A percentile compares a stretch with the other conserved stretches of the same genome.
Evolutionary conservation across 805 yeast genomes (phyloP).

Genomic region (Blastobotrys mokoenaii): DNA sequence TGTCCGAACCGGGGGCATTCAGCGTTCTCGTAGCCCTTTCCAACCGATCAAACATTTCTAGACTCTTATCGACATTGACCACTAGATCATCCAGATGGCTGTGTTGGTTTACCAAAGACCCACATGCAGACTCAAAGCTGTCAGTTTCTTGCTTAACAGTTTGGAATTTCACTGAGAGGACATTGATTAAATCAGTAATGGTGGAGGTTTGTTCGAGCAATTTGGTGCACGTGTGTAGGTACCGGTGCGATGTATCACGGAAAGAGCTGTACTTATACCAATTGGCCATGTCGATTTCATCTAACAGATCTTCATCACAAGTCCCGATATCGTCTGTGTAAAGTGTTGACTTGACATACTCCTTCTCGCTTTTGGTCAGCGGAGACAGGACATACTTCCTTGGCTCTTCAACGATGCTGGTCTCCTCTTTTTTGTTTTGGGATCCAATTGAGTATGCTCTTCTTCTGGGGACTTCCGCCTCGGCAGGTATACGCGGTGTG

Average conservation of each 20-base stretch:
- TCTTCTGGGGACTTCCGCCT: slow-evolving; percentile 9
- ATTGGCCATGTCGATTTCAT: slow-evolving; percentile 32
- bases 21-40: slow-evolving; percentile 62
- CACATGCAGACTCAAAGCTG: slow-evolving; percentile 54
- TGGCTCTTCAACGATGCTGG: slow-evolving; percentile 7
- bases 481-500: slow-evolving; percentile 6
- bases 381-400: slow-evolving; percentile 23
- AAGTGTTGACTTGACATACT: slow-evolving; percentile 24
- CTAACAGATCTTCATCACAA: slow-evolving; percentile 26
- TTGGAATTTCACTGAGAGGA: slow-evolving; percentile 44
- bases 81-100: slow-evolving; percentile 35
- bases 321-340: slow-evolving; percentile 33
- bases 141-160: slow-evolving; percentile 53
- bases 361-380: slow-evolving; percentile 32
- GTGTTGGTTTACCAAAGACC: slow-evolving; percentile 41
- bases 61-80: slow-evolving; percentile 37
- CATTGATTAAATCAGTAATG: slow-evolving; percentile 39
- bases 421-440: slow-evolving; percentile 1
- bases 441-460: slow-evolving; percentile 16
- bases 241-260: slow-evolving; percentile 26
- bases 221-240: slow-evolving; percentile 22
- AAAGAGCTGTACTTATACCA: slow-evolving; percentile 27
- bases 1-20: slow-evolving; percentile 60
- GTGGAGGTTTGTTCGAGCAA: slow-evolving; percentile 40
- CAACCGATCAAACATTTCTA: slow-evolving; percentile 58